A percentile compares a stretch with the other conserved stretches of the same genome.
These are phyloP conservation scores for Pseudocercospora fuligena DNA, from an alignment of 2,329 filamentous ascomycete species.

Conservation along the genomic window DNA sequence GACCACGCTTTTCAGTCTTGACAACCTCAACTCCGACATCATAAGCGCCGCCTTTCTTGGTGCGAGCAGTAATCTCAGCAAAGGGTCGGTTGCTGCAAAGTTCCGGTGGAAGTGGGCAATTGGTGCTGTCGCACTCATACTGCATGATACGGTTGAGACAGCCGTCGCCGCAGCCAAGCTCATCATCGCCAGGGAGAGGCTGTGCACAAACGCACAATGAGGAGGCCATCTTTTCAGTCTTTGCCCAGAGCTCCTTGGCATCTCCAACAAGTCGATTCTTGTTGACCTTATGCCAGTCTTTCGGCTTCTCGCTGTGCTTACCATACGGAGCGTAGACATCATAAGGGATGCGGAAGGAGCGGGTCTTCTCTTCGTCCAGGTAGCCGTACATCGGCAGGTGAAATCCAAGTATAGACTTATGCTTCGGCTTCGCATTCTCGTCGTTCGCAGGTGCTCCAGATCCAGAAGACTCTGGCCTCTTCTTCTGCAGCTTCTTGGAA, in stretches of 20 bases:
- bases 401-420: slow-evolving; percentile 49
- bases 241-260: slow-evolving; percentile 43
- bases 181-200: slow-evolving; percentile 45
- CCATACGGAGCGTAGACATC: slow-evolving; percentile 88
- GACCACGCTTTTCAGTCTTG: slow-evolving; percentile 85
- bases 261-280: slow-evolving; percentile 79
- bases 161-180: slow-evolving; percentile 82
- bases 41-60: slow-evolving; percentile 77
- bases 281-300: slow-evolving; percentile 89
- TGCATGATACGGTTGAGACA: slow-evolving; percentile 97
- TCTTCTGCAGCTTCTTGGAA: slow-evolving; percentile 53
- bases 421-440: slow-evolving; percentile 62
- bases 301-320: slow-evolving; percentile 80
- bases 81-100: slow-evolving; percentile 87
- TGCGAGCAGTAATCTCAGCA: slow-evolving; percentile 74
- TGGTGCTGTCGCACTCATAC: slow-evolving; percentile 91
- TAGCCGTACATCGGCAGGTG: slow-evolving; percentile 44
- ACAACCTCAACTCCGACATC: slow-evolving; percentile 94
- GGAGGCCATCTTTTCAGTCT: slow-evolving; percentile 34
- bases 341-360: slow-evolving; percentile 85
- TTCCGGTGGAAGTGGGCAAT: slow-evolving; percentile 78
- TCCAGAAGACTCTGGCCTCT: slow-evolving; percentile 34
- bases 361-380: slow-evolving; percentile 62
- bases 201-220: slow-evolving; percentile 71
- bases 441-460: slow-evolving; percentile 21